Conservation (phyloP, 257 asterid genomes). For the Lithospermum erythrorhizon region DNA sequence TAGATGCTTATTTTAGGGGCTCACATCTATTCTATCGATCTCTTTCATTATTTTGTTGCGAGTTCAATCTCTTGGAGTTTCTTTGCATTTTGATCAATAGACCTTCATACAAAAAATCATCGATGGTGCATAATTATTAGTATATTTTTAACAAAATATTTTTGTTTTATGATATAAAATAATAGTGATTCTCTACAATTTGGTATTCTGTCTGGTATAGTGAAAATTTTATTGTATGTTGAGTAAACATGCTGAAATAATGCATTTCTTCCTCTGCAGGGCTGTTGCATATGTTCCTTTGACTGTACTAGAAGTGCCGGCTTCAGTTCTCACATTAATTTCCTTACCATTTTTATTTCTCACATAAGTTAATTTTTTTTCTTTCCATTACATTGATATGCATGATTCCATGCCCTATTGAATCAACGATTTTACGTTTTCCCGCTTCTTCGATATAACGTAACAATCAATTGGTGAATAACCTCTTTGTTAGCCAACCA, state of each 20-base stretch:
- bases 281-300: constrained; percentile 73
- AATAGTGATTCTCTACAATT: not conserved
- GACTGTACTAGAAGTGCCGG: constrained; percentile 74
- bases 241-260: not conserved
- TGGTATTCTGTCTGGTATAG: not conserved
- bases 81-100: no score
- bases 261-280: constrained; percentile 29
- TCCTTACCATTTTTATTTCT: not conserved
- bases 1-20: no score
- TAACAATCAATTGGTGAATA: no score
- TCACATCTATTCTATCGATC: no score
- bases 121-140: no score
- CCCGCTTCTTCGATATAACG: no score
- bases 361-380: not conserved
- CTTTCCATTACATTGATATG: not conserved
- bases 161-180: not conserved
- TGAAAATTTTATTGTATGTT: not conserved
- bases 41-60: no score
- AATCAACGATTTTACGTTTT: no score
- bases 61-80: no score
- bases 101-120: no score
- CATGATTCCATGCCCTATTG: no score
- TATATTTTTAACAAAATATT: not conserved
- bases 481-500: no score
- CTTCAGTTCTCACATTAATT: constrained; percentile 61